A percentile compares a stretch with the other conserved stretches of the same genome.
Conservation (phyloP, 106 monocot species). For the Acanthochlamys bracteata region DNA sequence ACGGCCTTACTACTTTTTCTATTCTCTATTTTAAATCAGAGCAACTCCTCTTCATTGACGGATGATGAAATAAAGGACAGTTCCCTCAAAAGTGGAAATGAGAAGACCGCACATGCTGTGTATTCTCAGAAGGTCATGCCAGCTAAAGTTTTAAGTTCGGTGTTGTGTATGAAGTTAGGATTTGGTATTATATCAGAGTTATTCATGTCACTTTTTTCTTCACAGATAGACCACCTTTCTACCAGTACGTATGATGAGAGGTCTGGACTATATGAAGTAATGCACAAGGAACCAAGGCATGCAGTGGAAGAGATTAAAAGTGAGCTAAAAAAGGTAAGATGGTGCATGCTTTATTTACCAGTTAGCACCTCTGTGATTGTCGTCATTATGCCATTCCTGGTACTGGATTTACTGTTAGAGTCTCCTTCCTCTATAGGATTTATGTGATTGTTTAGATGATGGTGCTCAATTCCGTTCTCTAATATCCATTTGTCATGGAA, state of each 20-base stretch:
- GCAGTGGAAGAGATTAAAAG: slow-evolving; percentile 69
- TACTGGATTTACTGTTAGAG: too few species aligned
- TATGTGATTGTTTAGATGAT: background rate
- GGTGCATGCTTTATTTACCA: background rate
- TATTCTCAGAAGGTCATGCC: slow-evolving; percentile 15
- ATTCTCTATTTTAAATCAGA: slow-evolving; percentile 25
- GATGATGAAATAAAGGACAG: slow-evolving; percentile 44
- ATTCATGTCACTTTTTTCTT: background rate
- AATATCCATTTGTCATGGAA: background rate
- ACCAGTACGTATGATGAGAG: slow-evolving; percentile 35
- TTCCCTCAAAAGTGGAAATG: slow-evolving; percentile 26
- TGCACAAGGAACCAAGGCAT: slow-evolving; percentile 75
- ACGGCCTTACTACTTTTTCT: background rate
- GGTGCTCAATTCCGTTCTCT: background rate
- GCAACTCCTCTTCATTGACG: slow-evolving; percentile 76
- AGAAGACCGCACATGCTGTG: slow-evolving; percentile 54
- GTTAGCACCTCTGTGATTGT: background rate
- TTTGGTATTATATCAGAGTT: background rate
- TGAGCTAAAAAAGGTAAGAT: slow-evolving; percentile 61
- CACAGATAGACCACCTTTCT: slow-evolving; percentile 42
- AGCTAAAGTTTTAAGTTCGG: slow-evolving; percentile 30
- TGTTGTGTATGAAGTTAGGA: background rate
- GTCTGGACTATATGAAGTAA: slow-evolving; percentile 51
- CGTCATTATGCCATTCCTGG: background rate
- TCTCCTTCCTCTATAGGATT: background rate